phyloP scores from a whole-genome alignment of 2,329 filamentous ascomycete species.

The Bipolaris bicolor region DNA sequence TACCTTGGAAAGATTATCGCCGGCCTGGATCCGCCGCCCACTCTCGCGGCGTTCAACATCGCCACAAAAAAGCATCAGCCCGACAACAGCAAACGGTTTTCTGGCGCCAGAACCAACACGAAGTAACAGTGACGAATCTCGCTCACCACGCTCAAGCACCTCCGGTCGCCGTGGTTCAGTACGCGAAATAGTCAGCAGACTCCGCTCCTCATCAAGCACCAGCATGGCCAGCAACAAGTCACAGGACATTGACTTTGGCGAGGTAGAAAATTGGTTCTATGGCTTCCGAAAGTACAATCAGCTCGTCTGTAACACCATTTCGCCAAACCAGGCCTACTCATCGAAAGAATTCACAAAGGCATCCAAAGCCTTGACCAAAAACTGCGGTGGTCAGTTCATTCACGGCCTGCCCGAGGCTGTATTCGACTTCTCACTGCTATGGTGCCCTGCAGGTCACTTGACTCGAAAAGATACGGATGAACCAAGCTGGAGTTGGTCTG shows the following conservation, averaged over 20 bases:
- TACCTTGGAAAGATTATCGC: constrained; percentile 29
- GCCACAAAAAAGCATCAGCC: constrained; percentile 22
- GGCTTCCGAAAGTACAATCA: constrained; percentile 43
- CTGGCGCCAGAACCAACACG: constrained; percentile 25
- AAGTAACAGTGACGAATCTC: constrained; percentile 37
- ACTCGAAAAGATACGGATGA: constrained; percentile 23
- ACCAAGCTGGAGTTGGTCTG: constrained; percentile 45
- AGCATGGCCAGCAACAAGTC: constrained; percentile 25
- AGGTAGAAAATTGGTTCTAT: constrained; percentile 38
- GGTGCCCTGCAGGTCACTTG: constrained; percentile 37
- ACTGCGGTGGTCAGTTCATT: constrained; percentile 39
- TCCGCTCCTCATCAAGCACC: constrained; percentile 38
- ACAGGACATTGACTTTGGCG: constrained; percentile 32
- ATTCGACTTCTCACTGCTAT: constrained; percentile 42
- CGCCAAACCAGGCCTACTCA: constrained; percentile 18
- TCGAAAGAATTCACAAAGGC: constrained; percentile 31
- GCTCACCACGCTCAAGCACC: constrained; percentile 29
- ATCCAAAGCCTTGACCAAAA: constrained; percentile 33
- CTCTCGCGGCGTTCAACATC: constrained; percentile 4
- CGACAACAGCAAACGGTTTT: constrained; percentile 22
- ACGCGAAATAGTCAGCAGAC: constrained; percentile 31
- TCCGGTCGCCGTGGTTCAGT: constrained; percentile 31
- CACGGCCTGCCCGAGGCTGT: constrained; percentile 41
- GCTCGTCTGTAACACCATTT: constrained; percentile 32
- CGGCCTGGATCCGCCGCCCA: constrained; percentile 33